Evolutionary conservation across 2,329 filamentous ascomycete genomes (phyloP).

Genomic region (Byssoonygena ceratinophila): DNA sequence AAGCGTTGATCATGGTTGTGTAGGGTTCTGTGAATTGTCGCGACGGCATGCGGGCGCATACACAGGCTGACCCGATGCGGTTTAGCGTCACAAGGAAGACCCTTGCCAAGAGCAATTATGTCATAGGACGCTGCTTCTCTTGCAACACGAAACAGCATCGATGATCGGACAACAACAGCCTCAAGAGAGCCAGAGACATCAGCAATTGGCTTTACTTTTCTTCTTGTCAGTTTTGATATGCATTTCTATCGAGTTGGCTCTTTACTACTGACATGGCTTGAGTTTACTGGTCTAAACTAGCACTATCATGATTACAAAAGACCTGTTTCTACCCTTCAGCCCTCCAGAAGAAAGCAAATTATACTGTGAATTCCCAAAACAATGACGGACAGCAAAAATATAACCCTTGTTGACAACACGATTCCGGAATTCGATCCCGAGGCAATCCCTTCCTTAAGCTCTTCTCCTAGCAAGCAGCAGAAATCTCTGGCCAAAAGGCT

Average conservation of each 20-base stretch:
- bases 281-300: background rate
- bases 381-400: constrained; percentile 24
- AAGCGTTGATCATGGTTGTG: background rate
- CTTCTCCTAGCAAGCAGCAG: constrained; percentile 18
- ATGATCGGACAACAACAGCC: background rate
- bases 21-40: background rate
- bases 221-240: background rate
- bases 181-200: background rate
- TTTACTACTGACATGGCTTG: background rate
- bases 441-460: constrained; percentile 18
- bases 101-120: background rate
- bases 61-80: background rate
- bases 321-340: background rate
- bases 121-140: background rate
- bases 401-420: constrained; percentile 36
- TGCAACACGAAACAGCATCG: background rate
- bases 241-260: background rate
- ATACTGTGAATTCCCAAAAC: constrained; percentile 3
- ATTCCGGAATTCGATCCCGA: constrained; percentile 20
- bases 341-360: background rate
- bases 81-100: too few relatives aligned
- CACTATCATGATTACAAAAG: background rate
- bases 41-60: background rate
- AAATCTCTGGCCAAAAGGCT: constrained; percentile 23
- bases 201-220: background rate